phyloP scores from a whole-genome alignment of 805 yeast genomes.

The Grigorovia transvaalensis region DNA sequence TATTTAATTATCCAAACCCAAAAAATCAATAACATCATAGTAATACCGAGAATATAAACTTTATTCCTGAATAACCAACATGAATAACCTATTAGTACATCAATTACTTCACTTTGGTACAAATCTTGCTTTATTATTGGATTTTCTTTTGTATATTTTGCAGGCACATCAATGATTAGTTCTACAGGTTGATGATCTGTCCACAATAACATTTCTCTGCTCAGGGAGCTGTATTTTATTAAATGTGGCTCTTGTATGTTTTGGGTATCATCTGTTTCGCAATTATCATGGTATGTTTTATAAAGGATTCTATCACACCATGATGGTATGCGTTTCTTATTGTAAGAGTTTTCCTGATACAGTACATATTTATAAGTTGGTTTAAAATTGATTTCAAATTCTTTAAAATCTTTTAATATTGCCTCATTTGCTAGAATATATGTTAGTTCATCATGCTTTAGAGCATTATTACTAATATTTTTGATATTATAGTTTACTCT shows the following conservation, averaged over 20 bases:
- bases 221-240: constrained; percentile 39
- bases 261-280: neutral
- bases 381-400: constrained; percentile 51
- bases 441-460: constrained; percentile 7
- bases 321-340: constrained; percentile 57
- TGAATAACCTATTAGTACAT: constrained; percentile 17
- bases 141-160: constrained; percentile 1
- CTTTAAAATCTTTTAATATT: constrained; percentile 54
- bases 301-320: constrained; percentile 86
- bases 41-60: neutral
- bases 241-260: constrained; percentile 25
- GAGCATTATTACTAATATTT: constrained; percentile 4
- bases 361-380: constrained; percentile 69
- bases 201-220: constrained; percentile 29
- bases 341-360: constrained; percentile 38
- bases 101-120: constrained; percentile 5
- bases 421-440: constrained; percentile 17
- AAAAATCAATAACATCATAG: neutral
- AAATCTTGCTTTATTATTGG: neutral
- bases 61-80: constrained; percentile 14
- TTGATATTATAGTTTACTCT: constrained; percentile 33
- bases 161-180: constrained; percentile 29
- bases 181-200: constrained; percentile 83
- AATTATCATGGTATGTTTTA: constrained; percentile 21
- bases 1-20: neutral